A percentile compares a stretch with the other conserved stretches of the same genome.
phyloP scores from a whole-genome alignment of 305 asterid species.

The Fraxinus platypoda region DNA sequence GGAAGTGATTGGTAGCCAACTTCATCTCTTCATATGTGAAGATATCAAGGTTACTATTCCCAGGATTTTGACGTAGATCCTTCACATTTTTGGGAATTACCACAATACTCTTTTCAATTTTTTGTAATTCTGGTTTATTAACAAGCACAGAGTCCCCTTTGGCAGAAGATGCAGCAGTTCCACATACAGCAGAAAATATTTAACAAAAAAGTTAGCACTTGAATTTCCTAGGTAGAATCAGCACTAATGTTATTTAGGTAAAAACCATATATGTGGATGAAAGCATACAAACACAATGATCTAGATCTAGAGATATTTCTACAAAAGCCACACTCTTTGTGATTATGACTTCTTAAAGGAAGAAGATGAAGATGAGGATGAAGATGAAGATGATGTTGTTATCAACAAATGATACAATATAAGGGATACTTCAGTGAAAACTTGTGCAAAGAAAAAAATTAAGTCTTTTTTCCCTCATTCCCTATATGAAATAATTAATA shows the following conservation, averaged over 20 bases:
- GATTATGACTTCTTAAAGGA: conserved; percentile 11
- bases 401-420: neutral
- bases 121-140: conserved; percentile 5
- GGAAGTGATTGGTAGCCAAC: conserved; percentile 80
- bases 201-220: conserved; percentile 18
- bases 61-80: conserved; percentile 72
- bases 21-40: conserved; percentile 87
- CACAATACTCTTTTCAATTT: conserved; percentile 36
- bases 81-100: conserved; percentile 61
- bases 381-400: neutral
- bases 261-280: neutral
- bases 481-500: neutral
- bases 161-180: conserved; percentile 32
- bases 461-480: neutral
- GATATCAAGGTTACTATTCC: conserved; percentile 69
- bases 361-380: neutral
- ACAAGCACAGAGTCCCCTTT: conserved; percentile 40
- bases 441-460: conserved; percentile 1
- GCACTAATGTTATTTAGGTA: neutral
- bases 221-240: neutral
- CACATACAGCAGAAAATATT: conserved; percentile 31
- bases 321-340: neutral
- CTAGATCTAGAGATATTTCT: conserved; percentile 2
- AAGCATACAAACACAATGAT: conserved; percentile 5
- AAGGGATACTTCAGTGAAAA: neutral